Conservation (phyloP, 2,329 filamentous ascomycete genomes). For the Didymosphaeria variabile region DNA sequence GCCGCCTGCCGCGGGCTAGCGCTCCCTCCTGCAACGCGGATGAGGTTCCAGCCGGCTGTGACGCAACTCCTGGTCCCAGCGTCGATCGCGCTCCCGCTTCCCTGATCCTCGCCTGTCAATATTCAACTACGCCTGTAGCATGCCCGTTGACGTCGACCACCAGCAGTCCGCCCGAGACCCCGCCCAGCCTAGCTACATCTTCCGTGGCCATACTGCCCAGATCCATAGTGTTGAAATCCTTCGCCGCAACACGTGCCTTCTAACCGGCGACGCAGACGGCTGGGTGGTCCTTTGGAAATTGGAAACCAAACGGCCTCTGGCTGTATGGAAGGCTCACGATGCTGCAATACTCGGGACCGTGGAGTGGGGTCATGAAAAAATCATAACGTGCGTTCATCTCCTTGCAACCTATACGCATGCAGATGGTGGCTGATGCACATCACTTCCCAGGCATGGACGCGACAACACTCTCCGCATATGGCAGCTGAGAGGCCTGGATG, state of each 20-base stretch:
- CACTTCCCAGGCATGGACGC: constrained; percentile 76
- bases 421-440: constrained; percentile 14
- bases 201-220: constrained; percentile 84
- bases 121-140: constrained; percentile 28
- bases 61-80: constrained; percentile 24
- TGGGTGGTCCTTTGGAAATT: constrained; percentile 89
- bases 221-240: constrained; percentile 82
- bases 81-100: constrained; percentile 44
- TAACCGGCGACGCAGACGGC: constrained; percentile 89
- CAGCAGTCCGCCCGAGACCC: constrained; percentile 52
- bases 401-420: neutral
- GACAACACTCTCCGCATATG: constrained; percentile 89
- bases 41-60: constrained; percentile 3
- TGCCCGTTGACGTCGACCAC: constrained; percentile 38
- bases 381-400: constrained; percentile 77
- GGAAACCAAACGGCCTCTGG: constrained; percentile 78
- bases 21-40: no score
- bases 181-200: constrained; percentile 71
- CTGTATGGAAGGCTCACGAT: constrained; percentile 87
- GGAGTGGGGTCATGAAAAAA: constrained; percentile 73
- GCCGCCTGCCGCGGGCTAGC: neutral
- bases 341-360: constrained; percentile 78
- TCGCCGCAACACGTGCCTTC: constrained; percentile 75
- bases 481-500: constrained; percentile 71
- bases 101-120: constrained; percentile 23